Conservation (phyloP, 805 yeast genomes). For the Zygosaccharomyces lentus region DNA sequence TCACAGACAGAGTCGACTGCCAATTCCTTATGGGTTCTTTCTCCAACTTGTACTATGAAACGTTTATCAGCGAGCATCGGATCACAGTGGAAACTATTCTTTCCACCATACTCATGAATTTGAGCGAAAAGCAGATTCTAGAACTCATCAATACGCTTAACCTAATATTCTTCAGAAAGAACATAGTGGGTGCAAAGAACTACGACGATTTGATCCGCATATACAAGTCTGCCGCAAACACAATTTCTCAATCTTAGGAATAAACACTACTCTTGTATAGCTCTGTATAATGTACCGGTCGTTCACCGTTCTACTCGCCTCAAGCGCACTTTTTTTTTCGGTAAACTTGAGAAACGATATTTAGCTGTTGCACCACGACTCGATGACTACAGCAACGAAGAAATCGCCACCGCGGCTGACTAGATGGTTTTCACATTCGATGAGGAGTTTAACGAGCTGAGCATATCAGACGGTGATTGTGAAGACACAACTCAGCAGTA, state of each 20-base stretch:
- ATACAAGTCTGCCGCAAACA: conserved; percentile 23
- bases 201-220: conserved; percentile 35
- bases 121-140: conserved; percentile 60
- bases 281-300: not conserved
- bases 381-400: not conserved
- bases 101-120: conserved; percentile 69
- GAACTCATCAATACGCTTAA: conserved; percentile 54
- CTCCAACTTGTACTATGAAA: conserved; percentile 85
- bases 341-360: not conserved
- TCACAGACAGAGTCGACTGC: conserved; percentile 96
- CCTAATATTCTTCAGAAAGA: conserved; percentile 37
- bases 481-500: conserved; percentile 2
- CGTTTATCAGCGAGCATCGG: conserved; percentile 74
- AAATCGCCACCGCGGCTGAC: not conserved
- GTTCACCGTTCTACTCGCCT: not conserved
- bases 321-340: not conserved
- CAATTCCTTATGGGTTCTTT: conserved; percentile 98
- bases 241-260: not conserved
- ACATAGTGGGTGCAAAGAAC: conserved; percentile 37
- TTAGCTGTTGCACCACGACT: not conserved
- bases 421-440: conserved; percentile 14
- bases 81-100: conserved; percentile 69
- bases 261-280: not conserved
- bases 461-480: conserved; percentile 12
- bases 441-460: conserved; percentile 15